phyloP scores from a whole-genome alignment of 805 yeast genomes.

The Candida xyloterini region DNA sequence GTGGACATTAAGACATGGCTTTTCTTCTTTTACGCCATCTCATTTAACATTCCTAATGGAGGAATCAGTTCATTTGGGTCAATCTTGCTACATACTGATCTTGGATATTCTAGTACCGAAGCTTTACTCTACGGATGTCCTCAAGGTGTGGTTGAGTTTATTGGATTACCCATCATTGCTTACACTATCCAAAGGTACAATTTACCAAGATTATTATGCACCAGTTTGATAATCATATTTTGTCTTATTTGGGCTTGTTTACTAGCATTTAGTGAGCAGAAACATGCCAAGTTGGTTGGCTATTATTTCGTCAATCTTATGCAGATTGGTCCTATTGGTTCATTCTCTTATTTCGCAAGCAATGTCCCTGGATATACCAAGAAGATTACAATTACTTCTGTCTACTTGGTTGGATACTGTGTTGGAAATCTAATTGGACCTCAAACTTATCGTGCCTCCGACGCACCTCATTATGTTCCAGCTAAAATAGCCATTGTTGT shows the following conservation, averaged over 20 bases:
- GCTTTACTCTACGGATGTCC: slow-evolving; percentile 36
- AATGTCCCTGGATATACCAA: slow-evolving; percentile 71
- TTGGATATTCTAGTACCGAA: slow-evolving; percentile 27
- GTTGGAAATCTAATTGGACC: slow-evolving; percentile 69
- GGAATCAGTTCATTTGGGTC: slow-evolving; percentile 48
- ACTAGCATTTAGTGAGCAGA: slow-evolving; percentile 27
- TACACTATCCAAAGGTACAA: slow-evolving; percentile 22
- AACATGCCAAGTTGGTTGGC: slow-evolving; percentile 29
- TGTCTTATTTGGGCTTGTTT: slow-evolving; percentile 28
- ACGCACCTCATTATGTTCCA: slow-evolving; percentile 44
- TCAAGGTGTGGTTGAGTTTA: slow-evolving; percentile 36
- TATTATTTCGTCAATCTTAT: slow-evolving; percentile 18
- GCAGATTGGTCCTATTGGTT: slow-evolving; percentile 21
- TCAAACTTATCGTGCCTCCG: slow-evolving; percentile 55
- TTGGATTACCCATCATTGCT: slow-evolving; percentile 26
- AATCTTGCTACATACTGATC: slow-evolving; percentile 39
- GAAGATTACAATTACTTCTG: slow-evolving; percentile 52
- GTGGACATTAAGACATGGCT: slow-evolving; percentile 42
- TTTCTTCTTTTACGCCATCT: slow-evolving; percentile 36
- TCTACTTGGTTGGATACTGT: slow-evolving; percentile 59
- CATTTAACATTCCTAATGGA: slow-evolving; percentile 52
- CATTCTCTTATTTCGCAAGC: slow-evolving; percentile 20
- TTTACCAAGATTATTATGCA: slow-evolving; percentile 31
- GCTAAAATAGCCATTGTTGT: slow-evolving; percentile 42
- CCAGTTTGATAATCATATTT: slow-evolving; percentile 22